Evolutionary conservation across 169 alveolate species (phyloP).

Genomic region (Cryptosporidium bovis): DNA sequence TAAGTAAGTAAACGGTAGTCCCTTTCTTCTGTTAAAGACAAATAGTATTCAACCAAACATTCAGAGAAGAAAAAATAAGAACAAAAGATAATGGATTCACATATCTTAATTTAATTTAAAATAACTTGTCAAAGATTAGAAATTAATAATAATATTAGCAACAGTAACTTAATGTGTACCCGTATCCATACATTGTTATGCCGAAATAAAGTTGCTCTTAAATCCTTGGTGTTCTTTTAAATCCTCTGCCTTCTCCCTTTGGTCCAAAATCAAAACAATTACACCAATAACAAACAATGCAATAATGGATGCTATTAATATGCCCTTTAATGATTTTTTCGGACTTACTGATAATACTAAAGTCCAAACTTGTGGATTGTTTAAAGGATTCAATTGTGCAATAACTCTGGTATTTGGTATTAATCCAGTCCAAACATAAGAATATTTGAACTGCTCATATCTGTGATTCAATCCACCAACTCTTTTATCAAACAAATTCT

Average conservation of each 20-base stretch:
- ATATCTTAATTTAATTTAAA: too few relatives aligned
- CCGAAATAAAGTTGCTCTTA: conserved; percentile 55
- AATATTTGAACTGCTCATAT: conserved; percentile 1
- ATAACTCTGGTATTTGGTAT: conserved; percentile 66
- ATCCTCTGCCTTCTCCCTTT: conserved; percentile 67
- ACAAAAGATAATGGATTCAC: too few relatives aligned
- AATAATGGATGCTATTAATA: conserved; percentile 11
- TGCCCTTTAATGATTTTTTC: conserved; percentile 31
- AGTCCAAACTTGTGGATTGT: conserved; percentile 45
- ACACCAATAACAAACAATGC: conserved; percentile 56
- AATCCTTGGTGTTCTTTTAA: conserved; percentile 68
- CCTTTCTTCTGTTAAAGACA: too few relatives aligned
- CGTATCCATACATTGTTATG: conserved; percentile 4
- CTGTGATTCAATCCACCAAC: not conserved
- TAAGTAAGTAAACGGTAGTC: too few relatives aligned
- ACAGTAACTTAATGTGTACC: too few relatives aligned
- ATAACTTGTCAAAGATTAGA: too few relatives aligned
- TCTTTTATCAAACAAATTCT: conserved; percentile 9
- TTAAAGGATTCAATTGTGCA: conserved; percentile 49
- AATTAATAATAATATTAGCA: too few relatives aligned
- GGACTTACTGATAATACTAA: conserved; percentile 71
- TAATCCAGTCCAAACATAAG: conserved; percentile 63
- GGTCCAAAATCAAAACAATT: conserved; percentile 18
- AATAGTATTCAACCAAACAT: too few relatives aligned
- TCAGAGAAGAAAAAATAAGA: too few relatives aligned